Conservation (phyloP, 192 early-diverging fungal genomes). For the Backusella liffmaniae region DNA sequence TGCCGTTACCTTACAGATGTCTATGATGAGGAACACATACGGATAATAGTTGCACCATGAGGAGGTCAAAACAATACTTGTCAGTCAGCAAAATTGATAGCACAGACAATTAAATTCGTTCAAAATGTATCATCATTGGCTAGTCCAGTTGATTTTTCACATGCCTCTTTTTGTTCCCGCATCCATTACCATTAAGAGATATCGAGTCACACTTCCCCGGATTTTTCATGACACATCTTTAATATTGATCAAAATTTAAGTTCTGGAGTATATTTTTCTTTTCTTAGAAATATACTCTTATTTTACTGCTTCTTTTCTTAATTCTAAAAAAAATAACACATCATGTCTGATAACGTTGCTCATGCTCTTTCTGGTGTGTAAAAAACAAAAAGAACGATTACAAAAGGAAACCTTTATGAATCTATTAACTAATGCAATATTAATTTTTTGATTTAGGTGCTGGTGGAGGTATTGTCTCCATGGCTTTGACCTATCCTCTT, state of each 20-base stretch:
- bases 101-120: not conserved
- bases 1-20: not conserved
- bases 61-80: not conserved
- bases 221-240: slow-evolving; percentile 19
- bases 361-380: slow-evolving; percentile 68
- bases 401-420: not conserved
- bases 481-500: slow-evolving; percentile 93
- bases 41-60: not conserved
- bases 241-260: not conserved
- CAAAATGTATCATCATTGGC: not conserved
- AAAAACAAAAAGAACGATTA: not conserved
- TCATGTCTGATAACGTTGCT: slow-evolving; percentile 80
- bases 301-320: slow-evolving; percentile 20
- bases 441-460: slow-evolving; percentile 51
- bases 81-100: slow-evolving; percentile 3
- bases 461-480: slow-evolving; percentile 86
- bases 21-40: not conserved
- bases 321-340: not conserved
- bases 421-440: not conserved
- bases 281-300: slow-evolving; percentile 16
- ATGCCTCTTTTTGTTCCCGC: not conserved
- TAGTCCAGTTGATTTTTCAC: not conserved
- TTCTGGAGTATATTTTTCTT: not conserved
- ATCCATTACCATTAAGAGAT: not conserved
- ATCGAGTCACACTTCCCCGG: slow-evolving; percentile 8